Conservation (phyloP, 495 filamentous ascomycete genomes). For the Podospora comata region DNA sequence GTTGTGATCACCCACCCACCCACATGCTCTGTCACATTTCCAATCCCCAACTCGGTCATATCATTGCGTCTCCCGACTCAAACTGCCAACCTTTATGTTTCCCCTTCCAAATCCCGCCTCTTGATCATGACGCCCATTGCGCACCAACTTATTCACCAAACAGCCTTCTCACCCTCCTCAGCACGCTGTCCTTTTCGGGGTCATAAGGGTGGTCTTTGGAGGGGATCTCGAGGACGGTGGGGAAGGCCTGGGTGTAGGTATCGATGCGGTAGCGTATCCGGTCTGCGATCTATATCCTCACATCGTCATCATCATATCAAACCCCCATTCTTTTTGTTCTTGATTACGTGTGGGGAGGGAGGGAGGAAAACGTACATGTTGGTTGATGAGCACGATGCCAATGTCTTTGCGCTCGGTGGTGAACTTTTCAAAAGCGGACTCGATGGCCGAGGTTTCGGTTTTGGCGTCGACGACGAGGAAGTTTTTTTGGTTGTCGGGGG, state of each 20-base stretch:
- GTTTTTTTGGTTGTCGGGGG: conserved; percentile 88
- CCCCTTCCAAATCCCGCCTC: neutral
- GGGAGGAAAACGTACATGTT: conserved; percentile 66
- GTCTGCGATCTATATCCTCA: conserved; percentile 70
- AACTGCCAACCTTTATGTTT: neutral
- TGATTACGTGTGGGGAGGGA: too few relatives aligned
- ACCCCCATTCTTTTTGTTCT: too few relatives aligned
- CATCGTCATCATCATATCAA: neutral
- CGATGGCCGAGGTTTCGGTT: conserved; percentile 83
- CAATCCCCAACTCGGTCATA: neutral
- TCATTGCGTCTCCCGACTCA: neutral
- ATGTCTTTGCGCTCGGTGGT: conserved; percentile 90
- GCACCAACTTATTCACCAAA: conserved; percentile 74
- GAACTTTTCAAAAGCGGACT: conserved; percentile 86
- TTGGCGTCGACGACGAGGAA: conserved; percentile 94
- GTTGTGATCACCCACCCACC: neutral
- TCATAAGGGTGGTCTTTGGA: conserved; percentile 99
- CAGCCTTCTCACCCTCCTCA: conserved; percentile 82
- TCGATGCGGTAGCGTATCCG: conserved; percentile 81
- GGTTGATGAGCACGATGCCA: conserved; percentile 93
- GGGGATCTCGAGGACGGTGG: conserved; percentile 84
- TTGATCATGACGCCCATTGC: neutral
- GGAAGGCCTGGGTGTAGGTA: conserved; percentile 70
- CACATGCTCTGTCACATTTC: neutral
- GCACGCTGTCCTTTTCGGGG: conserved; percentile 96